Conservation (phyloP, 2,329 filamentous ascomycete genomes). For the Myriangium duriaei region DNA sequence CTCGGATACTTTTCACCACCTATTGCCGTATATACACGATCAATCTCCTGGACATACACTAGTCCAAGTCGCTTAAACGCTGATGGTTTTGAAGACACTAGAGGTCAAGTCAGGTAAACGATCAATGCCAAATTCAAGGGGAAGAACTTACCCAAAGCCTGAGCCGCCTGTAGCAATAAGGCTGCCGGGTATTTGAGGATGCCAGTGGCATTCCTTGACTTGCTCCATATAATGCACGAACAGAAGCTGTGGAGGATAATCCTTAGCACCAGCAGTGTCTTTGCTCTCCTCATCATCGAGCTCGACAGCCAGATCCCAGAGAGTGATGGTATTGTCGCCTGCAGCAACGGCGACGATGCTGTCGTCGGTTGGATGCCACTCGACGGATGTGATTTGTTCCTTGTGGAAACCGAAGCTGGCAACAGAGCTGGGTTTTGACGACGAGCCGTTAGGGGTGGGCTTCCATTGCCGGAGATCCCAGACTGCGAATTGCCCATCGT, state of each 20-base stretch:
- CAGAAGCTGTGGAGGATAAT: constrained; percentile 84
- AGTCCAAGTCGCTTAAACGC: constrained; percentile 24
- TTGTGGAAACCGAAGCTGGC: constrained; percentile 92
- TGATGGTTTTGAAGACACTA: constrained; percentile 29
- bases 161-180: constrained; percentile 82
- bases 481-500: constrained; percentile 87
- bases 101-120: not conserved
- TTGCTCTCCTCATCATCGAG: constrained; percentile 93
- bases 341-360: constrained; percentile 87
- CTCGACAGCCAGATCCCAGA: constrained; percentile 96
- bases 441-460: constrained; percentile 26
- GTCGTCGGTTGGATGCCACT: constrained; percentile 97
- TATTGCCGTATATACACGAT: too few relatives aligned
- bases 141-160: constrained; percentile 57
- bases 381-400: constrained; percentile 87
- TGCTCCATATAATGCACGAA: constrained; percentile 95
- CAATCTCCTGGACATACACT: too few relatives aligned
- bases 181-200: constrained; percentile 83
- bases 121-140: too few relatives aligned
- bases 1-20: too few relatives aligned
- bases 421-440: constrained; percentile 58
- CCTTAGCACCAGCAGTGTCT: constrained; percentile 73
- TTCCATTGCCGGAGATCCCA: constrained; percentile 98
- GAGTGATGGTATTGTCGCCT: constrained; percentile 83
- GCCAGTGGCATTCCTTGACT: constrained; percentile 95